These are phyloP conservation scores for Myxozyma udenii DNA, from an alignment of 805 yeast genomes.

Conservation along the genomic window DNA sequence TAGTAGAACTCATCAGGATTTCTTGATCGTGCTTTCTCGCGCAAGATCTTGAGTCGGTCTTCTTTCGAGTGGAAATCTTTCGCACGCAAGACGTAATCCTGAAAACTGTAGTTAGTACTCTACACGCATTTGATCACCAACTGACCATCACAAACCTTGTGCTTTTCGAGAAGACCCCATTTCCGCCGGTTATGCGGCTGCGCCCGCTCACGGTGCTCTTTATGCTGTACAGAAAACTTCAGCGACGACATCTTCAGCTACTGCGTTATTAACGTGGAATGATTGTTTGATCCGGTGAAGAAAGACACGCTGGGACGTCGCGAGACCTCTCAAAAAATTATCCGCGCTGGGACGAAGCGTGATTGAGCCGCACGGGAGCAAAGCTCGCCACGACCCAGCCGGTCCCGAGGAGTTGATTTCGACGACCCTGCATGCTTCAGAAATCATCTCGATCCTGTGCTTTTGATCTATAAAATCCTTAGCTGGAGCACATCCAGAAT, in stretches of 20 bases:
- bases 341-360: no score
- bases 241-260: conserved; percentile 58
- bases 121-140: background rate
- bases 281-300: no score
- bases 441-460: no score
- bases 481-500: no score
- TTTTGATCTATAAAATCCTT: no score
- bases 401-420: no score
- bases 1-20: conserved; percentile 97
- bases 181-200: conserved; percentile 72
- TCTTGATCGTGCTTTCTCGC: conserved; percentile 65
- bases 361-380: no score
- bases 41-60: conserved; percentile 61
- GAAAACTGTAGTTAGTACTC: background rate
- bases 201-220: conserved; percentile 91
- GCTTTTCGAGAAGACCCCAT: conserved; percentile 88
- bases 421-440: no score
- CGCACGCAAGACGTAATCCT: conserved; percentile 68
- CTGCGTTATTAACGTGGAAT: no score
- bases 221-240: conserved; percentile 89
- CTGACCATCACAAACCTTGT: conserved; percentile 44
- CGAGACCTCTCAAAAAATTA: background rate
- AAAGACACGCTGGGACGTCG: background rate
- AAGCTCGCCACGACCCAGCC: no score
- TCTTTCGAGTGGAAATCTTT: conserved; percentile 59